Evolutionary conservation across 305 asterid species (phyloP), one percentile per base, ranked within the genome.

Genomic region (Rubia tinctorum): DNA sequence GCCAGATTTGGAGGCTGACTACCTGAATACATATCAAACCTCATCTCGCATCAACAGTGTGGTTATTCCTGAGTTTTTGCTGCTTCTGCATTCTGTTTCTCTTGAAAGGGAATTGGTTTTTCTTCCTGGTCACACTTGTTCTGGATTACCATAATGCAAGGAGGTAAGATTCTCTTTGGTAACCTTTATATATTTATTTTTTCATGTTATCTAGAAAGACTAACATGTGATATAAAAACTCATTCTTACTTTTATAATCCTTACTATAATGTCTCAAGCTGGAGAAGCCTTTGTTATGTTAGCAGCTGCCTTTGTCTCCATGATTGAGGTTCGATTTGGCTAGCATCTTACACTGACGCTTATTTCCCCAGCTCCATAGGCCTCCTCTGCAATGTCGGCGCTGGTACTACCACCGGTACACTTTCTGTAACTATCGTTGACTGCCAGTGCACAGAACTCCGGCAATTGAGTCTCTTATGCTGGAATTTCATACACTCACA

Each of bases 51-150:
- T 90, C 76, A 94, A 94, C 88, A 79, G 67, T 43, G 90, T 92
- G 79, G 84, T 92, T 69, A 79, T 95, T 76, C 96, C 91, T 0
- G 99, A 95, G 85, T 90, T 84, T 78, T 25, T 89, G 65, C 65
- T 95, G 84, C 98, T 84, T 89, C 80, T 81, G 88, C 80, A 14
- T 82, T 81, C 70, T 92, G 62, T 88, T 95, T 80, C 90, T 95
- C 25, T 8, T 84, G 78, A 89, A 91, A 55, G 98, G 99, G 69
- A 93, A 89, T 76, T 95, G 97, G 98, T n/a, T 95, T 80, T 82
- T 92, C 86, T 95, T 92, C 88, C 78, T 92, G 71, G 64, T 90
- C 27, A 83, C 91, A 9, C 78, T 90, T 77, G 87, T 88, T 65
- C 83, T 87, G 68, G 90, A 91, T 39, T 90, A 84, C 80, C 82